Base-by-base conservation (phyloP, 768 basidiomycete species). In the Coprinopsis cinerea region DNA sequence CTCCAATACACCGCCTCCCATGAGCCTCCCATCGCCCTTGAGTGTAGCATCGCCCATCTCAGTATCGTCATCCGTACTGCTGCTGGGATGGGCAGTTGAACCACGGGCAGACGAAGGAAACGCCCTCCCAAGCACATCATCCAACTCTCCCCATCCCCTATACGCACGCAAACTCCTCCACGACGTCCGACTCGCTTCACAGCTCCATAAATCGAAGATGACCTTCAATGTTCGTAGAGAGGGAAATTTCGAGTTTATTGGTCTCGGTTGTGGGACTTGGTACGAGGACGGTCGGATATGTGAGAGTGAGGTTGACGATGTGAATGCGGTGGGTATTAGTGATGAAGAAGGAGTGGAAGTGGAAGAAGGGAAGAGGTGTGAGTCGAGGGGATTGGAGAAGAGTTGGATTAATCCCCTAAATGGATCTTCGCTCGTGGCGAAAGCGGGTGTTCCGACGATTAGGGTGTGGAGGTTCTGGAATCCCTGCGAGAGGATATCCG, bases 61-160 rank as follows among this genome's bases (percentile, higher is more conserved):
- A n/a, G n/a, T n/a, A n/a, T n/a, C n/a, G n/a, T n/a, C n/a, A n/a
- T n/a, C n/a, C n/a, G n/a, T n/a, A n/a, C n/a, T n/a, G n/a, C n/a
- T n/a, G n/a, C n/a, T n/a, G n/a, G n/a, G n/a, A n/a, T n/a, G n/a
- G n/a, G n/a, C 17, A 6, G 36, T 18, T 17, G 36, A 39, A 10
- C 10, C 6, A 6, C 11, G 17, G 18, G 36, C 11, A 18, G 18
- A 18, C 6, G 17, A 39, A 18, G 36, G 30, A 7, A 40, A 40
- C 11, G 37, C 9, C 37, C 11, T 4, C 9, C 24, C 11, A 23
- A 50, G 30, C 2, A 20, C 40, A 1, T 37, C 50, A 25, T 51
- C 50, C 24, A 51, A 9, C 35, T 51, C 50, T 25, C 6, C 15
- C 50, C 50, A 51, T 15, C 50, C 50, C 17, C 50, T 14, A 35